These are phyloP conservation scores for Boletales sp. DNA, from an alignment of 768 basidiomycete species.

Conservation along the genomic window DNA sequence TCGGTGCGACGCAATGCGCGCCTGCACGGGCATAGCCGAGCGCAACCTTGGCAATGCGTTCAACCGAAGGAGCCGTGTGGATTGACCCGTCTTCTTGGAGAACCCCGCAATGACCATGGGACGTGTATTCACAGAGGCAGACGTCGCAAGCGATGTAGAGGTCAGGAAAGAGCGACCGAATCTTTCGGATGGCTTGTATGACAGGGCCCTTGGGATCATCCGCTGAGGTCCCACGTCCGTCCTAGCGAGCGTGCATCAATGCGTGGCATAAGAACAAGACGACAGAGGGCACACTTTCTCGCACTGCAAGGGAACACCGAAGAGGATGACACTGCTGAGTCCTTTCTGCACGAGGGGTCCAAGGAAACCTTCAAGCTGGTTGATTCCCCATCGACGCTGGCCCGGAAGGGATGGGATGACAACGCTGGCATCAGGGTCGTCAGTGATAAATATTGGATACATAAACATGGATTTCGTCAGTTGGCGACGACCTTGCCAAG, in stretches of 20 bases:
- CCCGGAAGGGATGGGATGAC: conserved; percentile 77
- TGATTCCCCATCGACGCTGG: conserved; percentile 90
- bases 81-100: conserved; percentile 74
- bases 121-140: conserved; percentile 91
- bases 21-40: conserved; percentile 90
- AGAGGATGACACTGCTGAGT: conserved; percentile 86
- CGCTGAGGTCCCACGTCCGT: conserved; percentile 78
- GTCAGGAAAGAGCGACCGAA: conserved; percentile 73
- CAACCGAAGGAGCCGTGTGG: conserved; percentile 70
- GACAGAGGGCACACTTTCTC: conserved; percentile 51
- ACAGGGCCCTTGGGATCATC: conserved; percentile 91
- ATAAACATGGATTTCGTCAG: conserved; percentile 94
- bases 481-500: conserved; percentile 79
- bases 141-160: conserved; percentile 94
- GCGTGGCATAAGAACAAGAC: neutral
- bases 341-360: conserved; percentile 88
- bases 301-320: conserved; percentile 85
- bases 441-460: conserved; percentile 98
- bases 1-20: conserved; percentile 97
- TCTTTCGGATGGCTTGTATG: conserved; percentile 82
- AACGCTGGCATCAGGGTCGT: conserved; percentile 83
- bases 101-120: conserved; percentile 87
- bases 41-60: conserved; percentile 90
- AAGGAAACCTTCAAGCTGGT: conserved; percentile 61
- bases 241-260: conserved; percentile 44